These are phyloP conservation scores for Keithomyces neogunnii DNA, from an alignment of 2,329 filamentous ascomycete species.

Conservation along the genomic window DNA sequence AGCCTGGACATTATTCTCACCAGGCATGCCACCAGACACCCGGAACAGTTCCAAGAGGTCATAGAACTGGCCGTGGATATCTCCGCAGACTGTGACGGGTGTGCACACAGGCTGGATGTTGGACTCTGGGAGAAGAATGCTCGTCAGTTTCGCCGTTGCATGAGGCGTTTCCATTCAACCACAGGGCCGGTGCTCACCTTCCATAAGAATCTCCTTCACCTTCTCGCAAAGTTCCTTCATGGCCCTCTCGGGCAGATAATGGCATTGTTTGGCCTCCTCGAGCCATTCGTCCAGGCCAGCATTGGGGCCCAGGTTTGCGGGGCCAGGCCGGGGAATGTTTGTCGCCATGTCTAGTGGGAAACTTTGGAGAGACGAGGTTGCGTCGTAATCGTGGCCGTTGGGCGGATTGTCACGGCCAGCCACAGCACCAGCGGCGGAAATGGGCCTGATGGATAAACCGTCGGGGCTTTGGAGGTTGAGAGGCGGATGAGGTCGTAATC, in stretches of 20 bases:
- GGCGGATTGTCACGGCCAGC: conserved; percentile 9
- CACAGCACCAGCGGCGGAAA: conserved; percentile 9
- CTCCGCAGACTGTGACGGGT: conserved; percentile 92
- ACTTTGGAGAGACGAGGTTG: conserved; percentile 7
- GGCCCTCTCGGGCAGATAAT: conserved; percentile 87
- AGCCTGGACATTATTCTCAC: conserved; percentile 62
- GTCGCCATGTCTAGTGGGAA: conserved; percentile 27
- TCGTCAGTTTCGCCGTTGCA: not conserved
- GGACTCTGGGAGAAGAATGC: conserved; percentile 54
- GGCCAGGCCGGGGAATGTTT: conserved; percentile 76
- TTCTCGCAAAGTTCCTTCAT: conserved; percentile 99
- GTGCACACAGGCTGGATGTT: conserved; percentile 98
- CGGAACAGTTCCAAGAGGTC: conserved; percentile 95
- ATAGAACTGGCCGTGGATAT: conserved; percentile 98
- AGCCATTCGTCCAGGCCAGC: conserved; percentile 94
- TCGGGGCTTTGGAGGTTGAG: not conserved
- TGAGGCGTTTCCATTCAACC: not conserved
- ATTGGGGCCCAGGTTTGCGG: conserved; percentile 73
- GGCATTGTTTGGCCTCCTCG: conserved; percentile 91
- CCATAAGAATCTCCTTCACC: conserved; percentile 98
- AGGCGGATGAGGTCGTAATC: not conserved
- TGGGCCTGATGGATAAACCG: not conserved
- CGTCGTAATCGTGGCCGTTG: conserved; percentile 13
- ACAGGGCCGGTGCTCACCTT: conserved; percentile 49
- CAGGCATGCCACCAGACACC: conserved; percentile 93